Conservation (phyloP, 139 green algal genomes). For the Micractinium conductrix region DNA sequence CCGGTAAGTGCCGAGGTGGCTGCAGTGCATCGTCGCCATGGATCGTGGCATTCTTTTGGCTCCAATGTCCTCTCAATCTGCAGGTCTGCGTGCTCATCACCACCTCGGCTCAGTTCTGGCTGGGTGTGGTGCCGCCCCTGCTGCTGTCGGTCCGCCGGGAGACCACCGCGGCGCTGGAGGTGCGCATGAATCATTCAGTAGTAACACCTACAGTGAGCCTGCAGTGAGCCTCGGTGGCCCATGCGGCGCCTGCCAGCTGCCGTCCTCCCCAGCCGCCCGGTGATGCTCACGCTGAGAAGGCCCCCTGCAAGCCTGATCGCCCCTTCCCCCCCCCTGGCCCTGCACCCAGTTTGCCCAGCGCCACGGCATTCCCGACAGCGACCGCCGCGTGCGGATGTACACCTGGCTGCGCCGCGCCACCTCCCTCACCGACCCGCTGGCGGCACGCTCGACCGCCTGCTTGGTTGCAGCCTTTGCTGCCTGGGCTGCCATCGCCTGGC, state of each 20-base stretch:
- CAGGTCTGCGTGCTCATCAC: conserved; percentile 3
- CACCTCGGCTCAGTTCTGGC: neutral
- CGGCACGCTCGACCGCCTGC: neutral
- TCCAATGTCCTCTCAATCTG: neutral
- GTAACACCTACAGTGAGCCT: too few relatives aligned
- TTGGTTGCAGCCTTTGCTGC: neutral
- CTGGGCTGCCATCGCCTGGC: neutral
- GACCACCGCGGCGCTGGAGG: neutral
- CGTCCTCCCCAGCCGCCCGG: too few relatives aligned
- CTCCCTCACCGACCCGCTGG: neutral
- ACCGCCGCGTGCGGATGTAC: neutral
- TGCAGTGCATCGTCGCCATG: too few relatives aligned
- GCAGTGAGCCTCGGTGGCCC: too few relatives aligned
- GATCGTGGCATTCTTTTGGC: too few relatives aligned
- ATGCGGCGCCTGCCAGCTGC: too few relatives aligned
- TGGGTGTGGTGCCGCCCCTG: neutral
- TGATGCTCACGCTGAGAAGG: too few relatives aligned
- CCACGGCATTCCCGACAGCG: neutral
- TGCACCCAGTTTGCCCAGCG: neutral
- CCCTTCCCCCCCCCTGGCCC: too few relatives aligned
- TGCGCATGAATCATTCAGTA: too few relatives aligned
- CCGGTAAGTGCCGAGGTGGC: too few relatives aligned
- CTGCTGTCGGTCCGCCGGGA: neutral
- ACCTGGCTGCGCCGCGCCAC: neutral
- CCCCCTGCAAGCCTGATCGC: too few relatives aligned